Evolutionary conservation across 2,329 filamentous ascomycete species (phyloP), one percentile per base, ranked within the genome.

Genomic region (Ilyonectria robusta): DNA sequence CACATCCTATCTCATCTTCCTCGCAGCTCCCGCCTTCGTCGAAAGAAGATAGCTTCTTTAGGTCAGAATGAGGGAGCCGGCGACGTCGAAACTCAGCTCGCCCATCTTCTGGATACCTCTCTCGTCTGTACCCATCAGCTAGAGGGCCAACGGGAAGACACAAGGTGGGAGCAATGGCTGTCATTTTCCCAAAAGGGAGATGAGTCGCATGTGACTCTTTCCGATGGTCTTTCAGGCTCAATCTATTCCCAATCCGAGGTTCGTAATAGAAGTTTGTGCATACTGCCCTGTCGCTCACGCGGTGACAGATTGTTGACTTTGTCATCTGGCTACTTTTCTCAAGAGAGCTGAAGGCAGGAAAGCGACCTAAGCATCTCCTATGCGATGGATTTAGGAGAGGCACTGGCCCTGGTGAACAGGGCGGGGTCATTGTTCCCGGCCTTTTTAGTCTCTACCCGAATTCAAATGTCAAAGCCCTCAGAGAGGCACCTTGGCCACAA

Each of bases 281-380:
- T 13, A 4, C 37, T 23, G 11, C 17, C 42, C 15, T n/a, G n/a
- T n/a, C 40, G 48, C 69, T 74, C 65, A 74, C 74, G 17, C 33
- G 6, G 10, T 56, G n/a, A 59, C 72, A 94, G 92, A 88, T 95
- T 72, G 85, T 95, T 48, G 92, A 95, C 76, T 94, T 93, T 78
- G 87, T 88, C 31, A 89, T 98, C 47, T 94, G 92, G 89, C 85
- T 88, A 10, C 83, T 97, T 2, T 97, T 97, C 79, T 88, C 87
- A 13, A 86, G 87, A 72, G 81, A 84, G 17, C 82, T 84, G 35
- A 77, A 31, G 81, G 80, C 65, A 79, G 84, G 71, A 10, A 40
- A 69, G 56, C 88, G 87, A 75, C 91, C 92, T 2, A 87, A 88
- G 57, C 93, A 98, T 81, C 76, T 97, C 6, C 87, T 99, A 5